Conservation (phyloP, 805 yeast genomes). For the Saturnispora kantuleensis region DNA sequence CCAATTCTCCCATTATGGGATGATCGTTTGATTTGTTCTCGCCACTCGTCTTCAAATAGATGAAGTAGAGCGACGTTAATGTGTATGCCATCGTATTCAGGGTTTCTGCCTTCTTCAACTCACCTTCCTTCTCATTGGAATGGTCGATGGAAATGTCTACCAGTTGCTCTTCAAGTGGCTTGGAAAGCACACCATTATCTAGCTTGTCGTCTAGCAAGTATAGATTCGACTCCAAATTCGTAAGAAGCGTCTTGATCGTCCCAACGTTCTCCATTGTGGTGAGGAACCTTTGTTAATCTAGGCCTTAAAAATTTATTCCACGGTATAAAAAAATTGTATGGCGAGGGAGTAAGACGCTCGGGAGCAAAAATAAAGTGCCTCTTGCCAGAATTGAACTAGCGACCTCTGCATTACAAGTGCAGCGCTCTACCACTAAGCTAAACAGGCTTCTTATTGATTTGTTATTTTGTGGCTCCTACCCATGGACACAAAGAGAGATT, state of each 20-base stretch:
- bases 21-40: constrained; percentile 41
- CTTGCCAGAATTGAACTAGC: constrained; percentile 89
- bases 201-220: too few relatives aligned
- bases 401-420: constrained; percentile 99
- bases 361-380: constrained; percentile 34
- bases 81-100: constrained; percentile 38
- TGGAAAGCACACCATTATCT: constrained; percentile 1
- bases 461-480: too few relatives aligned
- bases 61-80: constrained; percentile 45
- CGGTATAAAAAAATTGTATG: background rate
- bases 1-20: constrained; percentile 57
- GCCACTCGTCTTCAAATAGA: constrained; percentile 52
- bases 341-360: background rate
- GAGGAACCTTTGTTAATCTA: background rate
- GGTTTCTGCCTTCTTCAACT: constrained; percentile 24
- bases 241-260: constrained; percentile 6
- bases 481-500: too few relatives aligned
- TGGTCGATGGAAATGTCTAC: constrained; percentile 9
- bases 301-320: background rate
- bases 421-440: constrained; percentile 99
- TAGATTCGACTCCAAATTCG: background rate
- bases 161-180: constrained; percentile 11
- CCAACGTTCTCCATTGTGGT: constrained; percentile 9
- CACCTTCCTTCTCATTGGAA: constrained; percentile 7
- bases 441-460: constrained; percentile 47